Percentiles rank a stretch among this genome's conserved stretches.
Evolutionary conservation across 345 rosid species (phyloP).

Genomic region (Raphanus raphanistrum): DNA sequence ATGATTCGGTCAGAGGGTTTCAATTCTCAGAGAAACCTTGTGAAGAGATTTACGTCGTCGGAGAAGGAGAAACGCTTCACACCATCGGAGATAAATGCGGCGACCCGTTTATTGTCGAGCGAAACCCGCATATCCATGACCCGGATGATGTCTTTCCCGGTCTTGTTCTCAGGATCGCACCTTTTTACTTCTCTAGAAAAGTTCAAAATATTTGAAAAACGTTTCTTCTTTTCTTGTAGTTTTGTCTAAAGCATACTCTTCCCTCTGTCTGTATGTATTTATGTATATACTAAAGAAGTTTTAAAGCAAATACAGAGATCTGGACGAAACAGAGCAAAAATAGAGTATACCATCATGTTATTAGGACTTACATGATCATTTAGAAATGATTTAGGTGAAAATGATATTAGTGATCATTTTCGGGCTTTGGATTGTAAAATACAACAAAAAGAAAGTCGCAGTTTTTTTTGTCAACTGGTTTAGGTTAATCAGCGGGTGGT

Average conservation of each 20-base stretch:
- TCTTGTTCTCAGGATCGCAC: slow-evolving; percentile 71
- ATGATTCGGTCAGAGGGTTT: slow-evolving; percentile 45
- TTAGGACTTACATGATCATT: background rate
- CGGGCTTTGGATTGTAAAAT: background rate
- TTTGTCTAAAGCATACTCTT: slow-evolving; percentile 8
- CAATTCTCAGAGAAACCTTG: slow-evolving; percentile 56
- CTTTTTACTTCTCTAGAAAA: slow-evolving; percentile 41
- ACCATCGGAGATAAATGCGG: slow-evolving; percentile 72
- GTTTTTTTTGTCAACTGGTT: background rate
- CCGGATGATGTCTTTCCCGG: slow-evolving; percentile 46
- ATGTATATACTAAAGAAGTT: slow-evolving; percentile 16
- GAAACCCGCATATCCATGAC: slow-evolving; percentile 73
- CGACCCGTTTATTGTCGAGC: slow-evolving; percentile 75
- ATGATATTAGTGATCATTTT: background rate
- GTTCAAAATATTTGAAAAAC: background rate
- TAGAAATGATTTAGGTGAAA: background rate
- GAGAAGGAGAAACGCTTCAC: slow-evolving; percentile 83
- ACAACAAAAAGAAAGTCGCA: background rate
- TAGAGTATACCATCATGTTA: slow-evolving; percentile 7
- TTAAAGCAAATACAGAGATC: background rate
- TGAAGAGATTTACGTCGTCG: slow-evolving; percentile 74
- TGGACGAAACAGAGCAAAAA: slow-evolving; percentile 30
- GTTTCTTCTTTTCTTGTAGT: background rate
- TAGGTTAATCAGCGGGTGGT: background rate
- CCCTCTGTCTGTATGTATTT: background rate